Evolutionary conservation across 2,329 filamentous ascomycete species (phyloP).

Genomic region (Botrytis tulipae): DNA sequence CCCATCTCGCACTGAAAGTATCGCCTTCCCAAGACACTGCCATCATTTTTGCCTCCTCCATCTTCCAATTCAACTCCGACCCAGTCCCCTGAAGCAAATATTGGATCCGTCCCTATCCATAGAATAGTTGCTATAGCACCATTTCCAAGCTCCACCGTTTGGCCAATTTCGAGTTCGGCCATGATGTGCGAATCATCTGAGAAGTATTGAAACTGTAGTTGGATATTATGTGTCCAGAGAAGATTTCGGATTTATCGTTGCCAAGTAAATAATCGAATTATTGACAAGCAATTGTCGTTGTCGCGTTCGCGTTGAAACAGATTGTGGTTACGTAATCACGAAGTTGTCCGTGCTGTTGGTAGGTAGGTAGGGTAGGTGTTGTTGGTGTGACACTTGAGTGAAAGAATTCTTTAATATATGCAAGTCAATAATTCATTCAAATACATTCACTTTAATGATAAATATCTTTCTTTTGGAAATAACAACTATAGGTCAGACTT

Average conservation of each 20-base stretch:
- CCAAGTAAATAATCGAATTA: constrained; percentile 3
- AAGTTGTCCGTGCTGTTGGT: constrained; percentile 1
- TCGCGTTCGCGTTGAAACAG: constrained; percentile 1
- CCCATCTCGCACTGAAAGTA: constrained; percentile 85
- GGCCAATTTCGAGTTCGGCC: constrained; percentile 53
- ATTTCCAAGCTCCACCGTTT: constrained; percentile 67
- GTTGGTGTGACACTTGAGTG: not conserved
- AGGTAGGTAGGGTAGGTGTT: not conserved
- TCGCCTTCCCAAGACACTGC: constrained; percentile 78
- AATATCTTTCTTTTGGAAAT: not conserved
- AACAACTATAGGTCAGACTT: fast-evolving
- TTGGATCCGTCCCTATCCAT: constrained; percentile 70
- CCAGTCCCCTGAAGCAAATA: constrained; percentile 82
- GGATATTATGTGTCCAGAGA: not conserved
- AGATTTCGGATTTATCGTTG: not conserved
- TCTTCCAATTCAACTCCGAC: constrained; percentile 85
- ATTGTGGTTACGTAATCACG: not conserved
- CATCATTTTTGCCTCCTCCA: constrained; percentile 87
- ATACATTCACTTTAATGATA: not conserved
- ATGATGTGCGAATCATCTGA: constrained; percentile 42
- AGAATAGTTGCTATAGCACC: constrained; percentile 74
- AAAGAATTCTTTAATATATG: not conserved
- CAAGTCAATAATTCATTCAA: not conserved
- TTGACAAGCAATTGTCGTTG: not conserved
- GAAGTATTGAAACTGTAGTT: not conserved